phyloP scores from a whole-genome alignment of 495 filamentous ascomycete genomes.

The Hyaloscypha finlandica region DNA sequence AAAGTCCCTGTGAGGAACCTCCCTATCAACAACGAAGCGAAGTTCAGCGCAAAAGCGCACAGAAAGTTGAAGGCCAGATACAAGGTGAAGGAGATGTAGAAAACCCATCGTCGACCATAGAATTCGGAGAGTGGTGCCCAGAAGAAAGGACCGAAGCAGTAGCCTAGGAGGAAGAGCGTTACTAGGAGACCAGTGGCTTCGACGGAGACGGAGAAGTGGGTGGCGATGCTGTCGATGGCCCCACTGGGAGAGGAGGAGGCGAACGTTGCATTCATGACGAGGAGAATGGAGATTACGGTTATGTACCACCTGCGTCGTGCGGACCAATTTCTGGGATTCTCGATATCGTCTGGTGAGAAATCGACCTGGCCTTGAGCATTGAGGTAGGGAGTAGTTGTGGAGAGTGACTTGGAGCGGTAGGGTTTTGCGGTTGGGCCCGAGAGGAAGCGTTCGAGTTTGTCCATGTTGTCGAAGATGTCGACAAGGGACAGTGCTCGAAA shows the following conservation, averaged over 20 bases:
- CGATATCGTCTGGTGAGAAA: constrained; percentile 72
- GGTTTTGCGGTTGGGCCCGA: constrained; percentile 42
- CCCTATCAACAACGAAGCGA: constrained; percentile 67
- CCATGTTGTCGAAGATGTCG: constrained; percentile 14
- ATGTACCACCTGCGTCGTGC: constrained; percentile 67
- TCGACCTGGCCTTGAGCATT: constrained; percentile 56
- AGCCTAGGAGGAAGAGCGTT: constrained; percentile 75
- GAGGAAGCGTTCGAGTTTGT: constrained; percentile 36
- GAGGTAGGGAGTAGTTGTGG: constrained; percentile 34
- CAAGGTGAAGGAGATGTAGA: constrained; percentile 47
- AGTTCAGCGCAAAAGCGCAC: constrained; percentile 66
- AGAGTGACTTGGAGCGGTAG: constrained; percentile 35
- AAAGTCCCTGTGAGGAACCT: constrained; percentile 81
- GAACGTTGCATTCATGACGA: constrained; percentile 75
- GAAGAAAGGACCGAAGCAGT: constrained; percentile 67
- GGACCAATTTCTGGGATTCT: constrained; percentile 71
- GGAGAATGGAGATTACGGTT: constrained; percentile 65
- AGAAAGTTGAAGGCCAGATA: constrained; percentile 59
- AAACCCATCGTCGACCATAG: constrained; percentile 67
- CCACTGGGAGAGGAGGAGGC: constrained; percentile 77
- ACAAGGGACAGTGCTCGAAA: neutral
- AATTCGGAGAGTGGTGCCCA: constrained; percentile 73
- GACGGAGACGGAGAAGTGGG: constrained; percentile 57
- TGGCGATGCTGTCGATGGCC: constrained; percentile 61
- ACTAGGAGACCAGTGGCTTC: constrained; percentile 68